Evolutionary conservation across 192 early-diverging fungal species (phyloP).

Genomic region (Lunasporangiospora selenospora): DNA sequence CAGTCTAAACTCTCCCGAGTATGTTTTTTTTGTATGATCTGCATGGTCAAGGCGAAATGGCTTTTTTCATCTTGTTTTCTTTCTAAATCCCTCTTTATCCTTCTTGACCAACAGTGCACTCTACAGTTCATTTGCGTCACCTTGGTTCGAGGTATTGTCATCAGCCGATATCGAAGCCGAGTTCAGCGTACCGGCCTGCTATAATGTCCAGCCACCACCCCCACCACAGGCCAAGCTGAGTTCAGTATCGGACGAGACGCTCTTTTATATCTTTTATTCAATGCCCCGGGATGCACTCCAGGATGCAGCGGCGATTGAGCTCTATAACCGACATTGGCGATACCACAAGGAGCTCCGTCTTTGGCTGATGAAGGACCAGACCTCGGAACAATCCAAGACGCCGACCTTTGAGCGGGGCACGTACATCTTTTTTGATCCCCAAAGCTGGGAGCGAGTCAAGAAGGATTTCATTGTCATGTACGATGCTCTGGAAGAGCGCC

Average conservation of each 20-base stretch:
- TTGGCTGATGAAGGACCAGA: conserved; percentile 90
- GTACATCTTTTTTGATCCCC: conserved; percentile 95
- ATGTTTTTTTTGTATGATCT: conserved; percentile 1
- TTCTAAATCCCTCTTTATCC: neutral
- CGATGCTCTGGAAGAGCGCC: conserved; percentile 89
- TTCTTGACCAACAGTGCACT: conserved; percentile 58
- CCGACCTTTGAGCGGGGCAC: conserved; percentile 81
- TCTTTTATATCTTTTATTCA: conserved; percentile 98
- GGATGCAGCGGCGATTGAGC: conserved; percentile 93
- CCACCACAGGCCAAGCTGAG: conserved; percentile 75
- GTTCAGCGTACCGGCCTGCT: conserved; percentile 86
- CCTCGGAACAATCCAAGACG: conserved; percentile 62
- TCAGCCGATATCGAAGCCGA: conserved; percentile 80
- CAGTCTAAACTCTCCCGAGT: conserved; percentile 75
- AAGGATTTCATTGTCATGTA: conserved; percentile 89
- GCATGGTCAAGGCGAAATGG: no score
- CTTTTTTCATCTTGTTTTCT: neutral
- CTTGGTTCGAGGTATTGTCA: conserved; percentile 82
- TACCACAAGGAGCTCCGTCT: conserved; percentile 94
- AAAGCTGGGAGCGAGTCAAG: conserved; percentile 87
- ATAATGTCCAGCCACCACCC: conserved; percentile 76
- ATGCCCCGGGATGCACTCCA: conserved; percentile 93
- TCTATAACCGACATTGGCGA: conserved; percentile 93
- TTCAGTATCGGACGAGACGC: conserved; percentile 86
- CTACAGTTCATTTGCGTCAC: conserved; percentile 88